Evolutionary conservation across 2,329 filamentous ascomycete species (phyloP).

Genomic region (Didymella keratinophila): DNA sequence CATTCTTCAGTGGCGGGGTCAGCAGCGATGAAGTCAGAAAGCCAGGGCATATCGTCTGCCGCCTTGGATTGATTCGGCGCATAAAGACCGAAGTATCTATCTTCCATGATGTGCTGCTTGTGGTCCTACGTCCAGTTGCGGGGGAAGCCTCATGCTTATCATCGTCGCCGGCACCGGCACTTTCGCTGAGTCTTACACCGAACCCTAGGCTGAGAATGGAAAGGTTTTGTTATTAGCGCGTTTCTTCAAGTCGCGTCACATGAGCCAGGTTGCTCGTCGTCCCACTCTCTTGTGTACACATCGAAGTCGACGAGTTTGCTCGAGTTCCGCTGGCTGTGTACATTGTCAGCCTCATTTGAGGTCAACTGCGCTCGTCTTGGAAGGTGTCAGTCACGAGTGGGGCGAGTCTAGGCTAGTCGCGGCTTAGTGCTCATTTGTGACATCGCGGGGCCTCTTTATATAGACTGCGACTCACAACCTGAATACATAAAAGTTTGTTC

Average conservation of each 20-base stretch:
- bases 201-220: background rate
- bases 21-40: slow-evolving; percentile 15
- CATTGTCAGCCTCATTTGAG: background rate
- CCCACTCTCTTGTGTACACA: background rate
- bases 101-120: slow-evolving; percentile 10
- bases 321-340: background rate
- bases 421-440: slow-evolving; percentile 9
- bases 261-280: background rate
- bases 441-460: slow-evolving; percentile 6
- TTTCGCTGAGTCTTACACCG: slow-evolving; percentile 13
- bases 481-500: slow-evolving; percentile 9
- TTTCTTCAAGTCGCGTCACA: background rate
- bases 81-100: slow-evolving; percentile 11
- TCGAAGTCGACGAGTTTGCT: background rate
- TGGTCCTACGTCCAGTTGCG: slow-evolving; percentile 4
- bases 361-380: slow-evolving; percentile 4
- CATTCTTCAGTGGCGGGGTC: slow-evolving; percentile 13
- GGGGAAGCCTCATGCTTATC: slow-evolving; percentile 9
- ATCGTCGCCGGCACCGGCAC: slow-evolving; percentile 15
- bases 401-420: background rate
- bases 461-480: slow-evolving; percentile 6
- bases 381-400: slow-evolving; percentile 16
- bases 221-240: background rate
- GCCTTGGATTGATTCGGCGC: background rate
- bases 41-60: slow-evolving; percentile 14